Percentiles rank a stretch among this genome's conserved stretches.
Evolutionary conservation across 2,329 filamentous ascomycete genomes (phyloP).

Genomic region (Kalaharituber pfeilii): DNA sequence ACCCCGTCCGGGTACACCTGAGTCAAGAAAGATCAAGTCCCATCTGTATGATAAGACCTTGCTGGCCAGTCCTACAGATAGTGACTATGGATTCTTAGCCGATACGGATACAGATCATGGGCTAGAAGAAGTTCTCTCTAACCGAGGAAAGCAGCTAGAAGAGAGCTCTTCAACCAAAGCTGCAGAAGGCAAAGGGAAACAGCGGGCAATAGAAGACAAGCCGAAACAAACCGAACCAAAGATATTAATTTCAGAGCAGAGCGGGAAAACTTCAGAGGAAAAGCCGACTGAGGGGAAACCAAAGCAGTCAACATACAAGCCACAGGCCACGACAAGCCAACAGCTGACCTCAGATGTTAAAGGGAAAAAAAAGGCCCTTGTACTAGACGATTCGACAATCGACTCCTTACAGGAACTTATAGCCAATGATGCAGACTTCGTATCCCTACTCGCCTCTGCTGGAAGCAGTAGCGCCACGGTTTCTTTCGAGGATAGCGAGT

Average conservation of each 20-base stretch:
- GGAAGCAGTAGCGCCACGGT: background rate
- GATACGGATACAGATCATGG: background rate
- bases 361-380: background rate
- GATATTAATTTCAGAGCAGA: too few species aligned
- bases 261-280: background rate
- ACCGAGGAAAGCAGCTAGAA: slow-evolving; percentile 4
- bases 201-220: background rate
- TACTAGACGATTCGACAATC: slow-evolving; percentile 10
- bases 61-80: slow-evolving; percentile 10
- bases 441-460: slow-evolving; percentile 7
- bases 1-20: background rate
- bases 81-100: slow-evolving; percentile 13
- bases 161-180: background rate
- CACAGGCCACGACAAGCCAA: too few species aligned
- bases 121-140: background rate
- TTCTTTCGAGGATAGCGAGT: slow-evolving; percentile 6
- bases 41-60: slow-evolving; percentile 2
- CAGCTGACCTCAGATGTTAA: background rate
- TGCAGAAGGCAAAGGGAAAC: slow-evolving; percentile 1
- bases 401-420: slow-evolving; percentile 14
- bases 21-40: background rate
- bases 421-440: slow-evolving; percentile 14
- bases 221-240: slow-evolving; percentile 1
- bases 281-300: too few species aligned
- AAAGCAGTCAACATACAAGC: too few species aligned